These are phyloP conservation scores for Ceratocystis huliohia DNA, from an alignment of 2,329 filamentous ascomycete species.

Conservation along the genomic window DNA sequence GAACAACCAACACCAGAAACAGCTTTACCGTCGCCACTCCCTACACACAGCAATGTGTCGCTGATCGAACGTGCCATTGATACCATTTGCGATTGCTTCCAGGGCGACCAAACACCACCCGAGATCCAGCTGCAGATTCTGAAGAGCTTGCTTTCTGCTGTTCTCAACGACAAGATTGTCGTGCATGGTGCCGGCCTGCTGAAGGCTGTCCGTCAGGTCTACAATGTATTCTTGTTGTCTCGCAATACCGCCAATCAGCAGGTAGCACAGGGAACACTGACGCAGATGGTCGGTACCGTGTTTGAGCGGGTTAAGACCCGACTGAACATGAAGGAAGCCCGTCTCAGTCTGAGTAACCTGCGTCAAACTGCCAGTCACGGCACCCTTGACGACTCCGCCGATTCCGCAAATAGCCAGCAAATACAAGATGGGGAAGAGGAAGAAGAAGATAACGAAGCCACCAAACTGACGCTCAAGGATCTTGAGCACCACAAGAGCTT, in stretches of 20 bases:
- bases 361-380: constrained; percentile 41
- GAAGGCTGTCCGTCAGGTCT: constrained; percentile 94
- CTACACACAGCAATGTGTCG: constrained; percentile 39
- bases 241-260: constrained; percentile 91
- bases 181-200: constrained; percentile 91
- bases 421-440: constrained; percentile 30
- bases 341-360: constrained; percentile 44
- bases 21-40: constrained; percentile 19
- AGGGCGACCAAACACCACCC: constrained; percentile 81
- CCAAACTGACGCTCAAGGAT: constrained; percentile 53
- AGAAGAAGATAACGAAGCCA: constrained; percentile 30
- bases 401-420: constrained; percentile 29
- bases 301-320: constrained; percentile 87
- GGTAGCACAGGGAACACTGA: constrained; percentile 89
- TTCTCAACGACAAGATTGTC: constrained; percentile 96
- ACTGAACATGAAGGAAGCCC: constrained; percentile 74
- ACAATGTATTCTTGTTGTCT: constrained; percentile 96
- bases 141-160: constrained; percentile 87
- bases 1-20: constrained; percentile 36
- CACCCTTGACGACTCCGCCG: constrained; percentile 31
- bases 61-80: constrained; percentile 96
- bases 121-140: constrained; percentile 97
- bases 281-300: constrained; percentile 96
- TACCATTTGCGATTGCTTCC: constrained; percentile 98
- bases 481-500: constrained; percentile 57